Evolutionary conservation across 2,329 filamentous ascomycete species (phyloP), one percentile per base, ranked within the genome.

Genomic region (Xylariaceae sp.): DNA sequence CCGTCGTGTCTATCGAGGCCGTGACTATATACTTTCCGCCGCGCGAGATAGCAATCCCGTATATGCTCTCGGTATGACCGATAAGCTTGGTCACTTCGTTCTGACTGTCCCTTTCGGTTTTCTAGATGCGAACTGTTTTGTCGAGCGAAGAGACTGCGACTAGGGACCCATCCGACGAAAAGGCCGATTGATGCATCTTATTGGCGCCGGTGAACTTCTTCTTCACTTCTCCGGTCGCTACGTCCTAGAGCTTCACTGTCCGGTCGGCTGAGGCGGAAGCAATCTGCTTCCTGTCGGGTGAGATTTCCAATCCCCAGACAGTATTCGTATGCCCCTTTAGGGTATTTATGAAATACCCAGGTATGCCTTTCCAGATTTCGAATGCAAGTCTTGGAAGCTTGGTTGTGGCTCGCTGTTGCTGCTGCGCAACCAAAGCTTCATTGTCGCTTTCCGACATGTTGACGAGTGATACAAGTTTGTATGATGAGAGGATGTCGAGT

Each of bases 51-150:
- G 28, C 28, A 31, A 31, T 31, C 28, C 12, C 12, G 28, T 12
- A 12, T 6, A 31, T 12, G 12, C 6, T 12, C 12, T 6, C 28
- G 28, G 28, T 31, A 31, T 31, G 28, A 12, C 7, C 28, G 28
- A 31, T 31, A 31, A 31, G 28, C 28, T 31, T 31, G 28, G 28
- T 31, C 28, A 31, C 28, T 31, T 31, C 28, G 28, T 31, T 31
- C 28, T 31, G 28, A 31, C 28, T 6, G 7, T 31, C 28, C 28
- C 28, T 12, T 31, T 47, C 26, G 7, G 28, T 31, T 39, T 24
- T 45, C 48, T 39, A 49, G 36, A 48, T 24, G 37, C 36, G 43
- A 43, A 40, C 40, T 28, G 40, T 19, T 23, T 6, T 31, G 28
- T 31, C 28, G 7, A 6, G 12, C 28, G 28, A 31, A 12, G 28